phyloP scores from a whole-genome alignment of 2,329 filamentous ascomycete species.

The Sodiomyces alkalinus region DNA sequence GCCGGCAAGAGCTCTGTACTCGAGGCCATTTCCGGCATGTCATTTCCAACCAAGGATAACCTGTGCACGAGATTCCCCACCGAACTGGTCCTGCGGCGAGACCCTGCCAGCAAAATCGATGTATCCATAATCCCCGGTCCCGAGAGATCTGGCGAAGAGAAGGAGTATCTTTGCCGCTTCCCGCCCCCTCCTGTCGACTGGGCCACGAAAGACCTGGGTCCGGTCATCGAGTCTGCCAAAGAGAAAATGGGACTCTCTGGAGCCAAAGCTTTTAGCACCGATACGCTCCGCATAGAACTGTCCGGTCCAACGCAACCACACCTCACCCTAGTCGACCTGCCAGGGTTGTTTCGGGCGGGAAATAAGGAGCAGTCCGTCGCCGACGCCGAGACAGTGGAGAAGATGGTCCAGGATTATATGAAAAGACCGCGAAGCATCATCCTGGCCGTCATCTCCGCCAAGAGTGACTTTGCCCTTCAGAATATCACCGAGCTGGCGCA shows the following conservation, averaged over 20 bases:
- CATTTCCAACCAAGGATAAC: conserved; percentile 35
- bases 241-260: conserved; percentile 4
- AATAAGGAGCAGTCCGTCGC: conserved; percentile 17
- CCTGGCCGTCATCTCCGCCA: conserved; percentile 25
- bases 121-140: conserved; percentile 8
- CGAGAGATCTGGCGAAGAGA: conserved; percentile 3
- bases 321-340: conserved; percentile 32
- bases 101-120: neutral
- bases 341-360: conserved; percentile 23
- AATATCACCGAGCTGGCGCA: conserved; percentile 4
- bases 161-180: conserved; percentile 2
- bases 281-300: conserved; percentile 13
- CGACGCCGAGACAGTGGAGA: conserved; percentile 17
- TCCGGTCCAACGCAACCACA: conserved; percentile 13
- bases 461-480: conserved; percentile 23
- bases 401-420: conserved; percentile 25
- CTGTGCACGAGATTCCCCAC: conserved; percentile 41
- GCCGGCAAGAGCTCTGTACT: conserved; percentile 42
- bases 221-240: conserved; percentile 4
- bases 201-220: neutral
- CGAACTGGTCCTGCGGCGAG: conserved; percentile 31
- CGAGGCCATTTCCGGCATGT: conserved; percentile 38
- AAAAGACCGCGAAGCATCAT: conserved; percentile 25
- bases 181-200: neutral
- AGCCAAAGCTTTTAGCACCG: conserved; percentile 6